A percentile compares a stretch with the other conserved stretches of the same genome.
phyloP scores from a whole-genome alignment of 805 yeast genomes.

The Lipomyces starkeyi region DNA sequence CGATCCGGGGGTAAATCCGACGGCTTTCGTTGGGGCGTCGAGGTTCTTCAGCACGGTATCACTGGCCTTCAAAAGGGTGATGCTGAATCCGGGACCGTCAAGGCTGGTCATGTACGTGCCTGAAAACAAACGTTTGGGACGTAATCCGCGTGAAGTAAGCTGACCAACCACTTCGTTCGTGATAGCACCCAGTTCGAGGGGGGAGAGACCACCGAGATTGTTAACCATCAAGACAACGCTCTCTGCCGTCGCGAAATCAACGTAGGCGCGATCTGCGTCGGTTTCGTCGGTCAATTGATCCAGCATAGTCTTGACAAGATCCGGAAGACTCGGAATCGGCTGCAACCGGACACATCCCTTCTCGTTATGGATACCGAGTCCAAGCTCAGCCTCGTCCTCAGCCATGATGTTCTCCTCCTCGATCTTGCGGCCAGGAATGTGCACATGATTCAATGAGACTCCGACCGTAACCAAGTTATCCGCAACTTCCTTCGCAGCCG shows the following conservation, averaged over 20 bases:
- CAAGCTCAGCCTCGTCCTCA: constrained; percentile 78
- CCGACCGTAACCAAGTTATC: constrained; percentile 82
- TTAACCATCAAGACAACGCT: constrained; percentile 75
- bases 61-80: constrained; percentile 76
- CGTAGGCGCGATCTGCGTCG: constrained; percentile 83
- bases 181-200: constrained; percentile 76
- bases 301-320: constrained; percentile 62
- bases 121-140: constrained; percentile 70
- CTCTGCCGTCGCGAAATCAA: constrained; percentile 65
- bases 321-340: constrained; percentile 74
- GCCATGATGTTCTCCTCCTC: constrained; percentile 60
- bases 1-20: constrained; percentile 70
- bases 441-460: constrained; percentile 85
- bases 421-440: constrained; percentile 75
- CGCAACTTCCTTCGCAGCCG: constrained; percentile 65
- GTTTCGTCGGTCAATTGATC: constrained; percentile 63
- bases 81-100: constrained; percentile 89
- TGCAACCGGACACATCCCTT: constrained; percentile 74
- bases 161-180: constrained; percentile 54
- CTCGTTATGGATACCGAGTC: constrained; percentile 96
- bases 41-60: constrained; percentile 62
- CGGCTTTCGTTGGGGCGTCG: constrained; percentile 76
- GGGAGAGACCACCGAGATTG: constrained; percentile 89
- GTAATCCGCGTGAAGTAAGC: constrained; percentile 47
- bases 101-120: constrained; percentile 89